Percentiles rank a stretch among this genome's conserved stretches.
phyloP scores from a whole-genome alignment of 2,329 filamentous ascomycete species.

The Fusarium veterinarium region DNA sequence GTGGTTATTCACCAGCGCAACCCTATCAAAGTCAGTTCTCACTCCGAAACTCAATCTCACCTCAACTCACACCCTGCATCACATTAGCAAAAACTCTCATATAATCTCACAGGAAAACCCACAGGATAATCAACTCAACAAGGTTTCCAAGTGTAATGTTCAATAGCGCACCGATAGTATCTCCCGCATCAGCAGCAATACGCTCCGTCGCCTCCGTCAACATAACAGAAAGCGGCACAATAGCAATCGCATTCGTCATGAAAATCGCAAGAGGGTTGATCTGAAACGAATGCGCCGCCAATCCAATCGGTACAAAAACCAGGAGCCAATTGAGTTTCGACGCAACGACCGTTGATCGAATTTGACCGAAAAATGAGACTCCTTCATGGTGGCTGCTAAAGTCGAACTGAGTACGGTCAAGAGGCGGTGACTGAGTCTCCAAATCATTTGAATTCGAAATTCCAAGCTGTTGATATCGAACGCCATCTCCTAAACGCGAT shows the following conservation, averaged over 20 bases:
- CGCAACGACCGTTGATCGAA: conserved; percentile 46
- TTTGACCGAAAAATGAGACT: conserved; percentile 36
- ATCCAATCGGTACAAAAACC: conserved; percentile 77
- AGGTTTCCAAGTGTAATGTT: conserved; percentile 73
- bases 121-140: conserved; percentile 71
- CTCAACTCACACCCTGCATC: conserved; percentile 49
- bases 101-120: conserved; percentile 26
- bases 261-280: conserved; percentile 60
- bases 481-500: conserved; percentile 37
- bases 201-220: conserved; percentile 70
- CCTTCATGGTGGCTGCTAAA: conserved; percentile 13
- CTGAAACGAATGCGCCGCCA: conserved; percentile 61
- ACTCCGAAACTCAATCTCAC: not conserved
- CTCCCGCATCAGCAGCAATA: conserved; percentile 66
- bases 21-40: conserved; percentile 55
- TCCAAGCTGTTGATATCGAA: conserved; percentile 38
- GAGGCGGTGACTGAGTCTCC: conserved; percentile 37
- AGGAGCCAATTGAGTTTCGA: conserved; percentile 73
- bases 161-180: conserved; percentile 68
- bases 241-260: conserved; percentile 69
- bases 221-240: conserved; percentile 68
- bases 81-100: conserved; percentile 43
- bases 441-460: conserved; percentile 35
- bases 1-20: conserved; percentile 65
- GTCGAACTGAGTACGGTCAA: conserved; percentile 28